Evolutionary conservation across 2,329 filamentous ascomycete genomes (phyloP).

Genomic region (Rugonectria rugulosa): DNA sequence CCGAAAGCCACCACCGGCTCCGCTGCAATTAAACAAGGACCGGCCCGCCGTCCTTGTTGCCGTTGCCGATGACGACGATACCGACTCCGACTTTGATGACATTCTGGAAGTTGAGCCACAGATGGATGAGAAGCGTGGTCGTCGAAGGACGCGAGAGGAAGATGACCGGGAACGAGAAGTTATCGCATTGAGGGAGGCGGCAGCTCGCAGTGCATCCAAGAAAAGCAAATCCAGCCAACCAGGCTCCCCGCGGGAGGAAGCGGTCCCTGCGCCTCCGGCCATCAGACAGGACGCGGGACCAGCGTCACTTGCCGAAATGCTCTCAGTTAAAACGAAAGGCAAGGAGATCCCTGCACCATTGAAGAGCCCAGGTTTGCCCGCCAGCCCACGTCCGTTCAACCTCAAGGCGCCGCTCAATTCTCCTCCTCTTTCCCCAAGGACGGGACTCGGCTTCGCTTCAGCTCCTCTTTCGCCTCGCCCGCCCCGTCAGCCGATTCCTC

Average conservation of each 20-base stretch:
- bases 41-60: constrained; percentile 31
- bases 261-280: constrained; percentile 45
- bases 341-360: constrained; percentile 52
- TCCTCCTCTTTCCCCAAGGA: constrained; percentile 73
- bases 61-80: constrained; percentile 64
- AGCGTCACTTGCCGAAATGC: constrained; percentile 61
- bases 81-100: constrained; percentile 86
- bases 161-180: constrained; percentile 82
- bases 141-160: constrained; percentile 85
- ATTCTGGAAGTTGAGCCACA: constrained; percentile 74
- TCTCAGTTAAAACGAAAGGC: constrained; percentile 48
- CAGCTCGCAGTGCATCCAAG: constrained; percentile 75
- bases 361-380: constrained; percentile 66
- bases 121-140: constrained; percentile 69
- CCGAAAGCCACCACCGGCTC: constrained; percentile 85
- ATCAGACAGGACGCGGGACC: constrained; percentile 50
- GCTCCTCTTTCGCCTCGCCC: constrained; percentile 75
- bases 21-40: constrained; percentile 69
- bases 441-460: constrained; percentile 51
- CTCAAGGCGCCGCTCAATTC: constrained; percentile 61
- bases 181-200: constrained; percentile 70
- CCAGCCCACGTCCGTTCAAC: constrained; percentile 66
- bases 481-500: constrained; percentile 75
- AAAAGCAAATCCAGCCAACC: constrained; percentile 64
- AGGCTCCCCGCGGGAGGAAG: constrained; percentile 38